Conservation (phyloP, 345 rosid genomes). For the Eutrema japonicum region DNA sequence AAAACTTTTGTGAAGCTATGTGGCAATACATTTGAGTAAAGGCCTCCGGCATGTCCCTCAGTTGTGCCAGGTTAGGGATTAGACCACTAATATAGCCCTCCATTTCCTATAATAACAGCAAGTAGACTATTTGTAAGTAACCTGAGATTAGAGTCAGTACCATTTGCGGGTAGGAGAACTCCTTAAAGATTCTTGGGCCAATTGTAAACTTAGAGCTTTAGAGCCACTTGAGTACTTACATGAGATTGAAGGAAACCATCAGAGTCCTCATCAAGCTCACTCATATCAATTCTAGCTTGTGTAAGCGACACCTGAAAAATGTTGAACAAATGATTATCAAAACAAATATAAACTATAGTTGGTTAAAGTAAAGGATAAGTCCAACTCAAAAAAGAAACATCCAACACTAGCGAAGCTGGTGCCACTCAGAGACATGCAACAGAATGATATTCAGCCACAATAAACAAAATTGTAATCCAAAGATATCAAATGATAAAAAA, state of each 20-base stretch:
- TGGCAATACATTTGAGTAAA: constrained; percentile 93
- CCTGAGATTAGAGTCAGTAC: not conserved
- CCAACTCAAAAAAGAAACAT: not conserved
- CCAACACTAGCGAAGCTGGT: constrained; percentile 12
- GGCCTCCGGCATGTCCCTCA: constrained; percentile 86
- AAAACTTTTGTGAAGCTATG: constrained; percentile 96
- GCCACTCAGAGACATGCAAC: constrained; percentile 16
- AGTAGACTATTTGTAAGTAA: constrained; percentile 15
- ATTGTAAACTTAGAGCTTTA: constrained; percentile 1
- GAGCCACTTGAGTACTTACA: constrained; percentile 50
- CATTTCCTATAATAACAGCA: constrained; percentile 74
- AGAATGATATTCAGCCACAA: constrained; percentile 11
- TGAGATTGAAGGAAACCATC: constrained; percentile 96
- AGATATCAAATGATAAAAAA: constrained; percentile 2
- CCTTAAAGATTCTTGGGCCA: not conserved
- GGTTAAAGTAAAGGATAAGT: not conserved
- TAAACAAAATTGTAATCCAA: not conserved
- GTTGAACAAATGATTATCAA: constrained; percentile 18
- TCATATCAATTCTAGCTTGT: constrained; percentile 99
- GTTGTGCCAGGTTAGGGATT: constrained; percentile 95
- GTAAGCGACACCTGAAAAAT: constrained; percentile 90
- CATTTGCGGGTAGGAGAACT: not conserved
- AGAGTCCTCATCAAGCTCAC: constrained; percentile 98
- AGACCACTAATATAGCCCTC: constrained; percentile 90
- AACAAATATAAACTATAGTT: constrained; percentile 18